Conservation (phyloP, 495 filamentous ascomycete species). For the Penicillium goetzii region DNA sequence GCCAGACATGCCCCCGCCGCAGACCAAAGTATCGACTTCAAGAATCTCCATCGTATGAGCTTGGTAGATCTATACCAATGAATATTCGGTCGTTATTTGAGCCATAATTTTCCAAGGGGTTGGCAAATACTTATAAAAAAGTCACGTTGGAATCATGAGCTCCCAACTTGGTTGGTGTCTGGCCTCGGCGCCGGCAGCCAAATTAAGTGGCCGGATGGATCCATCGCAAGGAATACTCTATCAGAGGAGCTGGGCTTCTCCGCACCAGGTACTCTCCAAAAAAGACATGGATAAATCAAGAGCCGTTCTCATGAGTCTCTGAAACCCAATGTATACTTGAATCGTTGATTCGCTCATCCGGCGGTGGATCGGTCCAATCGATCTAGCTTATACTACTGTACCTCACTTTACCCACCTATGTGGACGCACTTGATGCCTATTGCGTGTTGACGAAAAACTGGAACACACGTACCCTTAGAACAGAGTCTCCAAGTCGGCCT, state of each 20-base stretch:
- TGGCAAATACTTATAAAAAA: not conserved
- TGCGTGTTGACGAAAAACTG: too few species aligned
- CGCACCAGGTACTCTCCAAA: not conserved
- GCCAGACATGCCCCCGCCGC: slow-evolving; percentile 39
- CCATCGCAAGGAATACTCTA: not conserved
- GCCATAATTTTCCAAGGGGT: not conserved
- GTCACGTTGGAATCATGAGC: not conserved
- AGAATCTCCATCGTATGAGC: slow-evolving; percentile 24
- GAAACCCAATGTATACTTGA: not conserved
- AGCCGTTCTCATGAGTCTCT: not conserved
- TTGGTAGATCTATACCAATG: not conserved
- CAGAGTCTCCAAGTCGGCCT: too few species aligned
- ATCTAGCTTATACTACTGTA: not conserved
- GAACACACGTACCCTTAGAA: too few species aligned
- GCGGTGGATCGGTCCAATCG: not conserved
- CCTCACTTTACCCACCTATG: not conserved
- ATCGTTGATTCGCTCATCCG: not conserved
- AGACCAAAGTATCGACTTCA: slow-evolving; percentile 32
- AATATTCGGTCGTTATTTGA: not conserved
- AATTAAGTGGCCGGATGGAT: not conserved
- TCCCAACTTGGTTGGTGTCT: not conserved
- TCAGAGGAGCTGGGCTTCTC: not conserved
- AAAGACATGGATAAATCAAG: not conserved
- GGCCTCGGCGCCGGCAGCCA: not conserved
- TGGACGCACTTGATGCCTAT: too few species aligned